phyloP scores from a whole-genome alignment of 2,329 filamentous ascomycete species.

The Incumbomyces delicatus region DNA sequence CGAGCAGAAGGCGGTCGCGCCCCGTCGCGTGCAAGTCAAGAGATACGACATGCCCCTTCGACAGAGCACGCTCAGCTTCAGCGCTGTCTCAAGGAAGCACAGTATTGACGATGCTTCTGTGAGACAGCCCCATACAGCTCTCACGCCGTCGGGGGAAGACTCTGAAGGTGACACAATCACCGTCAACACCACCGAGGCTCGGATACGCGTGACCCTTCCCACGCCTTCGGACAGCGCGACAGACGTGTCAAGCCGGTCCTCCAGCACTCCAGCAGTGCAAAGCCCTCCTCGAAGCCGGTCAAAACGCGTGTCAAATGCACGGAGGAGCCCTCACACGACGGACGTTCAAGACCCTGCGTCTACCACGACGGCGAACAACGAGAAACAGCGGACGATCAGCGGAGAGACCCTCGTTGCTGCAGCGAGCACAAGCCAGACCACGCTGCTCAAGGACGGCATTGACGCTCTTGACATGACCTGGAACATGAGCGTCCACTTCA shows the following conservation, averaged over 20 bases:
- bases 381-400: slow-evolving; percentile 21
- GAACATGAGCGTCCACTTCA: slow-evolving; percentile 19
- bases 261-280: slow-evolving; percentile 10
- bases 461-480: slow-evolving; percentile 30
- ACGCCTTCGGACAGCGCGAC: slow-evolving; percentile 23
- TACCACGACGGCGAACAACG: slow-evolving; percentile 21
- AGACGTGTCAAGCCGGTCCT: slow-evolving; percentile 21
- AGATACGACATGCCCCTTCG: slow-evolving; percentile 19
- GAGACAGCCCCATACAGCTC: slow-evolving; percentile 17
- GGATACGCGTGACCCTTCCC: slow-evolving; percentile 15
- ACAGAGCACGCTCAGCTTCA: slow-evolving; percentile 19
- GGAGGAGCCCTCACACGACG: not conserved
- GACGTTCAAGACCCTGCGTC: not conserved
- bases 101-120: not conserved
- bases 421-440: slow-evolving; percentile 28
- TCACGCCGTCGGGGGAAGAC: not conserved
- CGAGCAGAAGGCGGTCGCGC: not conserved
- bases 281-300: slow-evolving; percentile 12
- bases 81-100: not conserved
- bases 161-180: slow-evolving; percentile 3
- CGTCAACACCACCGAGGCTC: not conserved
- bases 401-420: slow-evolving; percentile 30
- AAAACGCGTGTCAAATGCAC: slow-evolving; percentile 14
- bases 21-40: slow-evolving; percentile 4
- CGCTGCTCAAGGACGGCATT: slow-evolving; percentile 31